These are phyloP conservation scores for Aciculosporium take DNA, from an alignment of 2,329 filamentous ascomycete genomes.

Conservation along the genomic window DNA sequence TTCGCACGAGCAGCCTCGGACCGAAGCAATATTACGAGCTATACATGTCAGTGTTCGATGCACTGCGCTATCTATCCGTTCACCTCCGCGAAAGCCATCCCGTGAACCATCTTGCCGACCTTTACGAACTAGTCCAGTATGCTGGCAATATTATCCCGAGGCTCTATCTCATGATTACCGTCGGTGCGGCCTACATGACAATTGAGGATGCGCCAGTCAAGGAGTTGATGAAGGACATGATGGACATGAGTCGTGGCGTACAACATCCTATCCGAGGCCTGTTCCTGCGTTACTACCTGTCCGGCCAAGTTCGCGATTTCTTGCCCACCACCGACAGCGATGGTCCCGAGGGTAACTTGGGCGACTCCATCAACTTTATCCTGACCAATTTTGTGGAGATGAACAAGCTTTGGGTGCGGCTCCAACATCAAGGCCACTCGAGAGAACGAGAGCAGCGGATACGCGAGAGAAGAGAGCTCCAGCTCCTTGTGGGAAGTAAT, in stretches of 20 bases:
- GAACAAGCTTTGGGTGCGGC: constrained; percentile 97
- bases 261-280: constrained; percentile 92
- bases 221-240: constrained; percentile 99
- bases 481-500: constrained; percentile 91
- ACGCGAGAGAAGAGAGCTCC: constrained; percentile 86
- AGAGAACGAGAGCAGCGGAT: constrained; percentile 86
- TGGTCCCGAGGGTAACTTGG: constrained; percentile 85
- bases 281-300: constrained; percentile 91
- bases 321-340: constrained; percentile 72
- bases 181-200: constrained; percentile 97
- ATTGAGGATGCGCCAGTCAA: constrained; percentile 97
- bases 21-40: constrained; percentile 99
- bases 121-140: constrained; percentile 97
- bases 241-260: constrained; percentile 98
- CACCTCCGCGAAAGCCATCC: constrained; percentile 96
- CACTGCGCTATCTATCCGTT: constrained; percentile 86
- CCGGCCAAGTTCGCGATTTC: constrained; percentile 82
- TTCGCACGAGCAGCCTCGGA: constrained; percentile 91
- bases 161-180: constrained; percentile 97
- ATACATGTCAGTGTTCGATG: constrained; percentile 98
- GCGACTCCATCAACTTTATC: constrained; percentile 96
- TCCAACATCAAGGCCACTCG: constrained; percentile 96
- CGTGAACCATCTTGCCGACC: constrained; percentile 90
- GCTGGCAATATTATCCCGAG: constrained; percentile 94
- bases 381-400: constrained; percentile 99